These are phyloP conservation scores for Shiraia bambusicola DNA, from an alignment of 2,329 filamentous ascomycete species.

Conservation along the genomic window DNA sequence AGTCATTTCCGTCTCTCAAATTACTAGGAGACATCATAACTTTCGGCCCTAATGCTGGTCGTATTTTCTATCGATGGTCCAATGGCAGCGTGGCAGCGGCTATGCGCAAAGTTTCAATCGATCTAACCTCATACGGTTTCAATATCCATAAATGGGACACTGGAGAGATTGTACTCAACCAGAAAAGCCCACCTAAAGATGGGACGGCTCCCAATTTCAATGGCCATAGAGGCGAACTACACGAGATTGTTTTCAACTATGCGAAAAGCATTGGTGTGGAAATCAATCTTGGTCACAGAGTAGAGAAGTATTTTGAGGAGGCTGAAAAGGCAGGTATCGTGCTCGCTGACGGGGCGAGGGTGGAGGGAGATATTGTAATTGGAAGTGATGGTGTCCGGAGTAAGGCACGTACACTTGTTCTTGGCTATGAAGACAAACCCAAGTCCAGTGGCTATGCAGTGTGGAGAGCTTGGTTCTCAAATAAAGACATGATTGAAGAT, in stretches of 20 bases:
- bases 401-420: conserved; percentile 53
- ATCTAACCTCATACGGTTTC: conserved; percentile 58
- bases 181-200: conserved; percentile 49
- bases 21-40: conserved; percentile 63
- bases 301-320: conserved; percentile 59
- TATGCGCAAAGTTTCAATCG: conserved; percentile 55
- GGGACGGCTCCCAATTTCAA: conserved; percentile 59
- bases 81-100: conserved; percentile 51
- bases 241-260: conserved; percentile 61
- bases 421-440: conserved; percentile 55
- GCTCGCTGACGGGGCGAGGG: conserved; percentile 51
- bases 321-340: conserved; percentile 54
- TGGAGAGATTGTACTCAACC: conserved; percentile 62
- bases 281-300: conserved; percentile 56
- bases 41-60: conserved; percentile 61
- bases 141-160: conserved; percentile 62
- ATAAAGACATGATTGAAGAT: conserved; percentile 43
- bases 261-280: conserved; percentile 57
- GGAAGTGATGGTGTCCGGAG: conserved; percentile 58
- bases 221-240: conserved; percentile 62
- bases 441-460: conserved; percentile 58
- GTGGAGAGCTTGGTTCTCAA: conserved; percentile 51
- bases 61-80: conserved; percentile 62
- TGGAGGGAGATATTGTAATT: conserved; percentile 53
- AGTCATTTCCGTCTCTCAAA: conserved; percentile 59